Conservation (phyloP, 2,329 filamentous ascomycete species). For the Aspergillus aculeatinus region DNA sequence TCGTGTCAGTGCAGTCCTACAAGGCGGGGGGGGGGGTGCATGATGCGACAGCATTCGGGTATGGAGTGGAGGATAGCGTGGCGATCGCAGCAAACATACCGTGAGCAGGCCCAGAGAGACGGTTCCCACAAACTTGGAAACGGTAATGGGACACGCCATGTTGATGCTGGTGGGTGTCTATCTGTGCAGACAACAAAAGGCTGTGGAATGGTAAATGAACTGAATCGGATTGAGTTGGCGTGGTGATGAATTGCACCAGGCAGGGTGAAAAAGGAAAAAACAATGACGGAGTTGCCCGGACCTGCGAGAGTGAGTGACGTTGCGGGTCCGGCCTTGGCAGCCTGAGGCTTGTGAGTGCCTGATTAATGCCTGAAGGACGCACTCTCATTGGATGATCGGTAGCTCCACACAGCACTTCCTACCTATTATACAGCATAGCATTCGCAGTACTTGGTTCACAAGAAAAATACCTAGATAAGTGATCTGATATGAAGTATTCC, state of each 20-base stretch:
- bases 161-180: slow-evolving; percentile 22
- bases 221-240: not conserved
- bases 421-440: no score
- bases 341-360: not conserved
- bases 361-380: not conserved
- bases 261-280: not conserved
- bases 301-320: not conserved
- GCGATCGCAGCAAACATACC: slow-evolving; percentile 53
- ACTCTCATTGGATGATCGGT: no score
- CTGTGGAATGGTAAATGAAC: no score
- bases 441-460: no score
- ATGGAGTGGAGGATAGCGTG: not conserved
- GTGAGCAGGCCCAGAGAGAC: slow-evolving; percentile 85
- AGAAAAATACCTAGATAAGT: no score
- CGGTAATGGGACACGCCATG: slow-evolving; percentile 70
- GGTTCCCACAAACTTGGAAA: slow-evolving; percentile 90
- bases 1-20: slow-evolving; percentile 12
- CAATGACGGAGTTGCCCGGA: not conserved
- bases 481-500: no score
- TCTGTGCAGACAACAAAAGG: not conserved
- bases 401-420: no score
- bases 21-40: not conserved
- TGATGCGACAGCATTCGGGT: not conserved
- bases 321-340: not conserved
- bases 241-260: no score